Conservation (phyloP, 352 stramenopile genomes). For the Phytopythium boreale region DNA sequence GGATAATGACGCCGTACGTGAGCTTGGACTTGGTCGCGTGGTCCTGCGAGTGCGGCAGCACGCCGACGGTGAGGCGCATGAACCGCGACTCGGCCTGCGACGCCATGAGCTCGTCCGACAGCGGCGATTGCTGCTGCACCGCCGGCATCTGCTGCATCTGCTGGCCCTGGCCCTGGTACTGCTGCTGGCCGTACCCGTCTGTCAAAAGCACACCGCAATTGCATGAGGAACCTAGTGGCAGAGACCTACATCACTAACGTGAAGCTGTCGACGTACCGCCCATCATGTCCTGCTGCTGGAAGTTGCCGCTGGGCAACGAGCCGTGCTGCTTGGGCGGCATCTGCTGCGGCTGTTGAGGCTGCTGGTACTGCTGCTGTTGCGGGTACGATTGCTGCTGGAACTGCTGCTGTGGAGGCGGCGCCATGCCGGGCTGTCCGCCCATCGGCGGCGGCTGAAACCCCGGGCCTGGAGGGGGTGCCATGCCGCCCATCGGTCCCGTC, state of each 20-base stretch:
- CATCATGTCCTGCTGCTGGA: slow-evolving; percentile 81
- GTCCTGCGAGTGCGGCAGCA: slow-evolving; percentile 78
- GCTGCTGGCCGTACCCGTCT: slow-evolving; percentile 58
- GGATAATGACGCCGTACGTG: slow-evolving; percentile 83
- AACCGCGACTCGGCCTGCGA: slow-evolving; percentile 75
- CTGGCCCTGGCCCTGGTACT: slow-evolving; percentile 35
- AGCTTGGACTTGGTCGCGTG: slow-evolving; percentile 82
- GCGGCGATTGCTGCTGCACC: slow-evolving; percentile 33
- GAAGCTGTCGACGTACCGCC: slow-evolving; percentile 32
- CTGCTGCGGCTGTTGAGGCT: slow-evolving; percentile 16
- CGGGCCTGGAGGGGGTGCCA: slow-evolving; percentile 6
- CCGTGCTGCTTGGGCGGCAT: slow-evolving; percentile 28
- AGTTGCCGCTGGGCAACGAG: slow-evolving; percentile 67
- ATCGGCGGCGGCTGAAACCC: slow-evolving; percentile 12
- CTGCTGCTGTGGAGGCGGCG: slow-evolving; percentile 22
- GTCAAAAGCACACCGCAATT: slow-evolving; percentile 6
- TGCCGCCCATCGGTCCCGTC: slow-evolving; percentile 15
- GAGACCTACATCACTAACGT: not conserved
- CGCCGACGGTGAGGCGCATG: slow-evolving; percentile 79
- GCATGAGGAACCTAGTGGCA: slow-evolving; percentile 3
- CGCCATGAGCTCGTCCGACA: slow-evolving; percentile 69
- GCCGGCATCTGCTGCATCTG: slow-evolving; percentile 24
- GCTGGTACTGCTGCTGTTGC: slow-evolving; percentile 21
- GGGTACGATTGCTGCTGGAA: slow-evolving; percentile 8
- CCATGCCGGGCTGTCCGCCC: slow-evolving; percentile 13